Conservation (phyloP, 2,329 filamentous ascomycete genomes). For the Diaporthe vaccinii region DNA sequence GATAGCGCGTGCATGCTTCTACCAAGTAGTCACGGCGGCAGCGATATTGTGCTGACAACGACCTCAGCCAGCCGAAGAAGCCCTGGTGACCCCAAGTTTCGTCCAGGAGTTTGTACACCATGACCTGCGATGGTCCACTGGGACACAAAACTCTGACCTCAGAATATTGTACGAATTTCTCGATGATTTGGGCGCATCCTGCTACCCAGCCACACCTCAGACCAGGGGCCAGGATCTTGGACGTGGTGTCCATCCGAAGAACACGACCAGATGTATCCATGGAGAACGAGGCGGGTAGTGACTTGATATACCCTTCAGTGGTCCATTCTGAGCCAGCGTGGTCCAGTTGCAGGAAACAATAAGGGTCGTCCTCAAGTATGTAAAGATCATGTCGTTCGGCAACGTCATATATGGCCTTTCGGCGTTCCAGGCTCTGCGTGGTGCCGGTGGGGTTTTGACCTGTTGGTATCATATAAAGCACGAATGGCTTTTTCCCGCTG, state of each 20-base stretch:
- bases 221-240: slow-evolving; percentile 51
- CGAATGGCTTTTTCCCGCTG: slow-evolving; percentile 73
- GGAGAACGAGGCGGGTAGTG: slow-evolving; percentile 49
- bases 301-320: neutral
- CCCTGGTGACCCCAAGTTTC: slow-evolving; percentile 50
- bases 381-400: slow-evolving; percentile 79
- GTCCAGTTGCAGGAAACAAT: slow-evolving; percentile 79
- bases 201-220: slow-evolving; percentile 50
- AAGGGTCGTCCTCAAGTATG: slow-evolving; percentile 82
- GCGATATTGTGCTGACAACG: slow-evolving; percentile 46
- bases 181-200: slow-evolving; percentile 45
- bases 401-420: slow-evolving; percentile 74
- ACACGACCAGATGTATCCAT: slow-evolving; percentile 51
- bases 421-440: slow-evolving; percentile 71
- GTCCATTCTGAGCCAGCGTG: too few species aligned
- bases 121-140: slow-evolving; percentile 49
- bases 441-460: slow-evolving; percentile 84
- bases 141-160: slow-evolving; percentile 44
- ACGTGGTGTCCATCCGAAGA: slow-evolving; percentile 49
- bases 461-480: slow-evolving; percentile 80
- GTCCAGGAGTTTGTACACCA: slow-evolving; percentile 50
- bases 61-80: slow-evolving; percentile 47
- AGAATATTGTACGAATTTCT: slow-evolving; percentile 45
- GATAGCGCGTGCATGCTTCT: slow-evolving; percentile 46
- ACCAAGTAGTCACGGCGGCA: slow-evolving; percentile 45